A percentile compares a stretch with the other conserved stretches of the same genome.
Evolutionary conservation across 2,329 filamentous ascomycete genomes (phyloP).

Genomic region (Pseudocercospora pini-densiflorae): DNA sequence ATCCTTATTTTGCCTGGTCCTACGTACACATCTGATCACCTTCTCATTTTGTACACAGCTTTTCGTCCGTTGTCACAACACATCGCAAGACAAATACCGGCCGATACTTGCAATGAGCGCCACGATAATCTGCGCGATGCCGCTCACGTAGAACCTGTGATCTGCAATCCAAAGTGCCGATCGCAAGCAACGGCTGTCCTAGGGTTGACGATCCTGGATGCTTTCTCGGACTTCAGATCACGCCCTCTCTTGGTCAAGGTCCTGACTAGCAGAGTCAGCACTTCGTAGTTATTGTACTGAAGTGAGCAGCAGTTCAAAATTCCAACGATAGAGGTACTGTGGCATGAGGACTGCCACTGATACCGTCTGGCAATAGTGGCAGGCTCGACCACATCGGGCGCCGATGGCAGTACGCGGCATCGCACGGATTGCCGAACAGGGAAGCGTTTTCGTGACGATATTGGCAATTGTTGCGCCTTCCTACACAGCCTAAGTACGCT

Average conservation of each 20-base stretch:
- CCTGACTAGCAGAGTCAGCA: not conserved
- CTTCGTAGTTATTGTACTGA: not conserved
- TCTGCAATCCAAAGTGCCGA: slow-evolving; percentile 9
- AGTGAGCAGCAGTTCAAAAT: not conserved
- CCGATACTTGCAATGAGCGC: not conserved
- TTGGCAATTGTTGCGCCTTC: not conserved
- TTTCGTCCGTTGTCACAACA: not conserved
- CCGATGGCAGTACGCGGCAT: not conserved
- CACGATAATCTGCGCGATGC: not conserved
- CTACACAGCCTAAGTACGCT: not conserved
- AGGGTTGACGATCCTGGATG: slow-evolving; percentile 4
- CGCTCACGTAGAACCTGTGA: not conserved
- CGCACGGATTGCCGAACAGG: slow-evolving; percentile 8
- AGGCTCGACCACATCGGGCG: not conserved
- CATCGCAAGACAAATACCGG: not conserved
- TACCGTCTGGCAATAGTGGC: not conserved
- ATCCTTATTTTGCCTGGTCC: not conserved
- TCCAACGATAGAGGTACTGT: not conserved
- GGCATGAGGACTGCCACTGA: not conserved
- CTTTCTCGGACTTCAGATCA: slow-evolving; percentile 4
- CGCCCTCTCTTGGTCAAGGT: not conserved
- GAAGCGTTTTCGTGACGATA: not conserved
- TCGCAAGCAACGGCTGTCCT: not conserved
- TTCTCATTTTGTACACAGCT: not conserved
- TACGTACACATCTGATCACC: not conserved